Evolutionary conservation across 164 flowering plant species (phyloP).

Genomic region (Echeveria elegans): DNA sequence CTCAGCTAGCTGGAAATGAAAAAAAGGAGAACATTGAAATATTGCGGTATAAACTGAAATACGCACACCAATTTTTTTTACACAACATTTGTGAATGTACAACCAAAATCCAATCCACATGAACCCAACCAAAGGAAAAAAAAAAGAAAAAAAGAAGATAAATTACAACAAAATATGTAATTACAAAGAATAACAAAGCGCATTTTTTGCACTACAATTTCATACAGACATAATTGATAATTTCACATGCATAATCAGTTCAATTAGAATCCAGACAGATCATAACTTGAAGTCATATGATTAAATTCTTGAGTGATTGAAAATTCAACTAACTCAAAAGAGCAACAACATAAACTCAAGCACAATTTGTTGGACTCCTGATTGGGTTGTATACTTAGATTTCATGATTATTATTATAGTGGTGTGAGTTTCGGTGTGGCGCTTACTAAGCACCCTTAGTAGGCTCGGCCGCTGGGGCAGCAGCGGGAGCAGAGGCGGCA

Average conservation of each 20-base stretch:
- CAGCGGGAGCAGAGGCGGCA: not conserved
- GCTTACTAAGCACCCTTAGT: constrained; percentile 7
- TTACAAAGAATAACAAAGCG: constrained; percentile 6
- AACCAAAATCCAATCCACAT: not conserved
- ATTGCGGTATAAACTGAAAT: constrained; percentile 3
- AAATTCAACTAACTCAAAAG: not conserved
- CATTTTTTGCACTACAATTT: not conserved
- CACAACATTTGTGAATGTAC: not conserved
- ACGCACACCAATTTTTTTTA: constrained; percentile 4
- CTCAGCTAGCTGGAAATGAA: not conserved
- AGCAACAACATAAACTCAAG: not conserved
- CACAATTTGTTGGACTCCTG: not conserved
- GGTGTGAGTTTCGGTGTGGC: not conserved
- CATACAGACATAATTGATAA: not conserved
- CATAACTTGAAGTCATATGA: not conserved
- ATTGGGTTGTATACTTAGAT: not conserved
- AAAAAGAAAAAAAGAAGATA: not conserved
- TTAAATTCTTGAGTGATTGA: not conserved
- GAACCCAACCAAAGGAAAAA: not conserved
- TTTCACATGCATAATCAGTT: not conserved
- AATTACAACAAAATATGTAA: not conserved
- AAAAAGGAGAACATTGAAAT: not conserved
- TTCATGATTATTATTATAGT: not conserved
- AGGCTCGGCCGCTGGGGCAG: constrained; percentile 3
- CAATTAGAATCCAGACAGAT: not conserved